phyloP scores from a whole-genome alignment of 1,139 yeast species.

The Arxiozyma slooffiae region DNA sequence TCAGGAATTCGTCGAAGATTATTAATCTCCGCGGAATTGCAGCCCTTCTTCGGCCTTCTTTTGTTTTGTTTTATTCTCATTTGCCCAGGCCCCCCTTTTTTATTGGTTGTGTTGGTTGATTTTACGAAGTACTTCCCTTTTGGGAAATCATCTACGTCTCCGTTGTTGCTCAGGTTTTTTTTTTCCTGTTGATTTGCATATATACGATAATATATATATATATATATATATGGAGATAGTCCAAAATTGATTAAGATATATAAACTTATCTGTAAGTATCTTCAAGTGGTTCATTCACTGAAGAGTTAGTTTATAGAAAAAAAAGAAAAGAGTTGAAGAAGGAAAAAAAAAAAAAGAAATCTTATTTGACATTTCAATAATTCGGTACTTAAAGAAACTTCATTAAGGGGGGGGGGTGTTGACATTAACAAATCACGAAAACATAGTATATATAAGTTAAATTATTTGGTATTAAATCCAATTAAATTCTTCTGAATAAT shows the following conservation, averaged over 20 bases:
- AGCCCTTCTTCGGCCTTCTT: neutral
- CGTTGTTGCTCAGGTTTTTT: neutral
- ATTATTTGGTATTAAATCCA: neutral
- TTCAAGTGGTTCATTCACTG: neutral
- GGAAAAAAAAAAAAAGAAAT: neutral
- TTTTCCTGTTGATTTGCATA: neutral
- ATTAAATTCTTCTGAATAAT: neutral
- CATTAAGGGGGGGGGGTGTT: neutral
- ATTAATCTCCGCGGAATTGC: neutral
- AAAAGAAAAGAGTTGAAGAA: neutral
- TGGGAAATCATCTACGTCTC: neutral
- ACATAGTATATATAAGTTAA: too few species aligned
- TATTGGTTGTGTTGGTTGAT: neutral
- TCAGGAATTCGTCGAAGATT: neutral
- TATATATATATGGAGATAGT: too few species aligned
- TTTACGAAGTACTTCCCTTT: neutral
- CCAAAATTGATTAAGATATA: neutral
- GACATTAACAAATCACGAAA: too few species aligned
- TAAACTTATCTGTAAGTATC: neutral
- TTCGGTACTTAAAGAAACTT: too few species aligned
- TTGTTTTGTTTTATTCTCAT: too few species aligned
- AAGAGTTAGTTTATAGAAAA: neutral
- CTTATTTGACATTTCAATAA: neutral
- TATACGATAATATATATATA: too few species aligned
- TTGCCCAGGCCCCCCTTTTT: neutral